These are phyloP conservation scores for Yarrowia divulgata DNA, from an alignment of 805 yeast genomes.

Conservation along the genomic window DNA sequence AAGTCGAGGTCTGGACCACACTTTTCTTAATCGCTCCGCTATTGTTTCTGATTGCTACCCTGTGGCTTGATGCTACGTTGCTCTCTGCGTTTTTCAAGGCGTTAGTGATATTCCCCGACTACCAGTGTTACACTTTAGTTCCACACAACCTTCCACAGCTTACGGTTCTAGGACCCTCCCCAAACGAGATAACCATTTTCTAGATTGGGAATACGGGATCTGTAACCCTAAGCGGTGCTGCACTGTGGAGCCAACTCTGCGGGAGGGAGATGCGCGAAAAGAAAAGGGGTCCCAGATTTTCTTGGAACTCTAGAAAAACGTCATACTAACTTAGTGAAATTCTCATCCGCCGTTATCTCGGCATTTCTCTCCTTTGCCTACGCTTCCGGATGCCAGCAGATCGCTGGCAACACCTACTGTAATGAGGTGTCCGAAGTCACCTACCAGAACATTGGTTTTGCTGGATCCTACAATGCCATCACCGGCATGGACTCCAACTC, in stretches of 20 bases:
- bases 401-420: constrained; percentile 86
- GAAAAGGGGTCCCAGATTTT: no score
- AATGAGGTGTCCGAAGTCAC: constrained; percentile 68
- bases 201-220: constrained; percentile 1
- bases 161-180: not conserved
- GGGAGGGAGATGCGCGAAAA: not conserved
- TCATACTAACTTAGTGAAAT: constrained; percentile 35
- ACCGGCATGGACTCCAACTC: constrained; percentile 71
- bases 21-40: not conserved
- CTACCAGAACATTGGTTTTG: constrained; percentile 78
- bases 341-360: constrained; percentile 35
- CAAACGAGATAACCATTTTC: not conserved
- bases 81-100: not conserved
- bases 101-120: no score
- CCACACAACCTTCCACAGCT: constrained; percentile 11
- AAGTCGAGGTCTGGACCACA: not conserved
- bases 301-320: not conserved
- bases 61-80: constrained; percentile 10
- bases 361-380: constrained; percentile 39
- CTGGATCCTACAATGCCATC: constrained; percentile 84
- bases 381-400: constrained; percentile 45
- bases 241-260: constrained; percentile 18
- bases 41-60: no score
- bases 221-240: constrained; percentile 12
- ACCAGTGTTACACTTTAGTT: not conserved